Percentiles rank a stretch among this genome's conserved stretches.
Conservation (phyloP, 1,284 basidiomycete species). For the Anthracocystis setariae region DNA sequence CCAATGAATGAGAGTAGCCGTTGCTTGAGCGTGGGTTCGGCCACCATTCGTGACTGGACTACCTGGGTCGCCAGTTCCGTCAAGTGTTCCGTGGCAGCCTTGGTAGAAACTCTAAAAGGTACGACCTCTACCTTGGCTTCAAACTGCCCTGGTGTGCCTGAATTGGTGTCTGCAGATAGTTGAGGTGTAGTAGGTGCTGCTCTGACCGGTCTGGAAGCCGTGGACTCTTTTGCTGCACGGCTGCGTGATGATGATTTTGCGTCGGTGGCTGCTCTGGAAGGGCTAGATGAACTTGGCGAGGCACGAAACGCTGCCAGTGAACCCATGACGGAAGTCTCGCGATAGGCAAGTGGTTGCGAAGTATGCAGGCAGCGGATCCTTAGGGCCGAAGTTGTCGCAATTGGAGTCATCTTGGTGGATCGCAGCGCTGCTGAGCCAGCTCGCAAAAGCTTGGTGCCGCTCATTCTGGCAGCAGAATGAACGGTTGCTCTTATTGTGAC, state of each 20-base stretch:
- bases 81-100: constrained; percentile 26
- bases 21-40: constrained; percentile 16
- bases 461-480: constrained; percentile 8
- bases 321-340: background rate
- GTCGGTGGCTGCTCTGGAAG: background rate
- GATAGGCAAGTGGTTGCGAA: constrained; percentile 6
- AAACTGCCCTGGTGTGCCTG: constrained; percentile 20
- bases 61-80: constrained; percentile 23
- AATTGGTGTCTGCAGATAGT: background rate
- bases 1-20: constrained; percentile 22
- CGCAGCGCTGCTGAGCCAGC: constrained; percentile 6
- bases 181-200: background rate
- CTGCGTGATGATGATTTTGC: background rate
- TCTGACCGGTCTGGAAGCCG: constrained; percentile 11
- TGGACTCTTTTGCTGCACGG: background rate
- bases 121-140: constrained; percentile 45
- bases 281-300: background rate
- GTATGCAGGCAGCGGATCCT: constrained; percentile 5
- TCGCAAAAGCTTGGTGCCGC: constrained; percentile 6
- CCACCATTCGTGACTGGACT: constrained; percentile 29
- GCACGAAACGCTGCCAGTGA: constrained; percentile 7
- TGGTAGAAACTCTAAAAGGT: constrained; percentile 29
- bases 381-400: background rate
- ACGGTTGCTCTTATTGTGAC: too few species aligned
- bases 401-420: background rate